phyloP scores from a whole-genome alignment of 768 basidiomycete genomes.

The Nidularia sp. region DNA sequence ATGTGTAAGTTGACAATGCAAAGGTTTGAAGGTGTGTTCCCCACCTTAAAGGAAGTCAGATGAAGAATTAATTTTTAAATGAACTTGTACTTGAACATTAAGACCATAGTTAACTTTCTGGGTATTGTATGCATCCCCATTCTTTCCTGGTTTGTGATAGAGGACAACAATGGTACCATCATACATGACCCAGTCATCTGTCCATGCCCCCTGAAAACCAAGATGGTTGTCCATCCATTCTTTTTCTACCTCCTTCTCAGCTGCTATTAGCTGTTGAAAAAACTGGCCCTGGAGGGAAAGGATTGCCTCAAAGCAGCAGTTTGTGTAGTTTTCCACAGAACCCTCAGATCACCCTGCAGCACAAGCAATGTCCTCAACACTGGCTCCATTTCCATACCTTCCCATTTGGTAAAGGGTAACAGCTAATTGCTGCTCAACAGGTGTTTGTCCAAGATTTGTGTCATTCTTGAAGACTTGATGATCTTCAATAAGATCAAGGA shows the following conservation, averaged over 20 bases:
- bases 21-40: slow-evolving; percentile 14
- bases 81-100: slow-evolving; percentile 21
- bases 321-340: slow-evolving; percentile 6
- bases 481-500: slow-evolving; percentile 9
- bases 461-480: slow-evolving; percentile 15
- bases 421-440: slow-evolving; percentile 17
- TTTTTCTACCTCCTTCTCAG: slow-evolving; percentile 26
- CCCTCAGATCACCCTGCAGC: slow-evolving; percentile 13
- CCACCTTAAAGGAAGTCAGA: slow-evolving; percentile 3
- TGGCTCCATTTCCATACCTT: slow-evolving; percentile 15
- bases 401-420: slow-evolving; percentile 17
- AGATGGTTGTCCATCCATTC: slow-evolving; percentile 23
- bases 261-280: slow-evolving; percentile 5
- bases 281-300: slow-evolving; percentile 3
- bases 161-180: slow-evolving; percentile 23
- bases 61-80: neutral
- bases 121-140: slow-evolving; percentile 28
- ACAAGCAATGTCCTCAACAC: slow-evolving; percentile 13
- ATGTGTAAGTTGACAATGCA: slow-evolving; percentile 13
- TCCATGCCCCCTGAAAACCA: slow-evolving; percentile 20
- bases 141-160: slow-evolving; percentile 15
- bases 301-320: slow-evolving; percentile 5
- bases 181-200: slow-evolving; percentile 25
- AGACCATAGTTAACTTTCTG: slow-evolving; percentile 27
- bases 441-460: slow-evolving; percentile 12